These are phyloP conservation scores for Monosporascus sp. DNA, from an alignment of 2,329 filamentous ascomycete genomes.

Conservation along the genomic window DNA sequence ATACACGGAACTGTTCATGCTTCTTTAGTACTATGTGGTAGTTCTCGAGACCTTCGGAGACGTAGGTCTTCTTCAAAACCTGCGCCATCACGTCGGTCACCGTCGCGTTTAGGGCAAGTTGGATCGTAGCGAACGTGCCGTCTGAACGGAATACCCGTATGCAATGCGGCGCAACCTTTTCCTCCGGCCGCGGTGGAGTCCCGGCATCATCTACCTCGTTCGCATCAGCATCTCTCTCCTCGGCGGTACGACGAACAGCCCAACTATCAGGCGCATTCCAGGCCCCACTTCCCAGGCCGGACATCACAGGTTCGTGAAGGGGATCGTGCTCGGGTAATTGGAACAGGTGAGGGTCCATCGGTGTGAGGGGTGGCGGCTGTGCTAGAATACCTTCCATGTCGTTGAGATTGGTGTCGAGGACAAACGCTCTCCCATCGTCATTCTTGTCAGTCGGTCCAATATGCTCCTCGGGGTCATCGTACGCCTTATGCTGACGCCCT, in stretches of 20 bases:
- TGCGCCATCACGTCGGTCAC: slow-evolving; percentile 85
- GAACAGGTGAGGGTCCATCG: slow-evolving; percentile 55
- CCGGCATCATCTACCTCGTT: slow-evolving; percentile 64
- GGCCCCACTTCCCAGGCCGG: slow-evolving; percentile 42
- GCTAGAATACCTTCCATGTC: slow-evolving; percentile 90
- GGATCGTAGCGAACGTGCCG: slow-evolving; percentile 89
- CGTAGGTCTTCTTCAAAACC: slow-evolving; percentile 88
- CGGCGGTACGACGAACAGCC: slow-evolving; percentile 73
- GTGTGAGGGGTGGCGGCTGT: slow-evolving; percentile 63
- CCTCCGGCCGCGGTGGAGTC: slow-evolving; percentile 62
- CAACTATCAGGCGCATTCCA: slow-evolving; percentile 98
- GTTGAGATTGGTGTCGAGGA: slow-evolving; percentile 79
- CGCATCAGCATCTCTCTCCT: slow-evolving; percentile 54
- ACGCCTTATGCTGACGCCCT: slow-evolving; percentile 37
- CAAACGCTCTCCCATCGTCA: slow-evolving; percentile 59
- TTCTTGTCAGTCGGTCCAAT: slow-evolving; percentile 56
- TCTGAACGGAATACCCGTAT: slow-evolving; percentile 94
- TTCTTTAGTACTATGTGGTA: slow-evolving; percentile 95
- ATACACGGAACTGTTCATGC: slow-evolving; percentile 79
- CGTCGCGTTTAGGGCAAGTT: slow-evolving; percentile 74
- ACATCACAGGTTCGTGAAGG: slow-evolving; percentile 16
- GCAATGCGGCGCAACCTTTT: slow-evolving; percentile 74
- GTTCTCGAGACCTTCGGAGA: slow-evolving; percentile 84
- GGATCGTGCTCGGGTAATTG: slow-evolving; percentile 17
- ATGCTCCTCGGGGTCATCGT: slow-evolving; percentile 52